Evolutionary conservation across 345 rosid species (phyloP), one percentile per base, ranked within the genome.

Genomic region (Excoecaria agallocha): DNA sequence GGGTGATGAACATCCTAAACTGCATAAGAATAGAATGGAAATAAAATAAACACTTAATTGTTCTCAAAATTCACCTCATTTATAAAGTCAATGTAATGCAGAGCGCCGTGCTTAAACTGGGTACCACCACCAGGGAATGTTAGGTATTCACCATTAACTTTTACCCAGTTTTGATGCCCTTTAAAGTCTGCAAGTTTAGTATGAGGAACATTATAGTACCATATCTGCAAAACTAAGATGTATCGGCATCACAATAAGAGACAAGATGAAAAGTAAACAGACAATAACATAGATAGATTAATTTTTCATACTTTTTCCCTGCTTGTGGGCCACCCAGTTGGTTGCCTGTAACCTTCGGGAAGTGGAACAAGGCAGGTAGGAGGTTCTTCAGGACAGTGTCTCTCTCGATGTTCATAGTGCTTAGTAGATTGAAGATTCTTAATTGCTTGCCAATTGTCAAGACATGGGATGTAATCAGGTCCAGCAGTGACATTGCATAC

Each of bases 101-200:
- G 90, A 82, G 97, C 94, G 69, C 98, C 98, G 43, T 89, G 86
- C 86, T 84, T 91, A 84, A 95, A 95, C 76, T 95, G 98, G 81
- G 99, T 95, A 81, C 99, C 98, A 63, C 98, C 98, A 70, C 99
- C 98, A 46, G 99, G 99, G 79, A 95, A 93, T 73, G 97, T 93
- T 64, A 95, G 92, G 83, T 85, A 95, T 79, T 93, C 97, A 67
- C 99, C 99, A 16, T 80, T 74, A 35, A 95, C 90, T 85, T 95
- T 95, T 69, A 95, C 98, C 99, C 99, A 95, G 74, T 95, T 95
- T 76, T 95, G 98, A 86, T 95, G 97, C 59, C 98, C 99, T 87
- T 95, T 93, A 69, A 86, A n/a, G 79, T 84, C 76, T 22, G 94
- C 98, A 78, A 95, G 96, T 82, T 93, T 90, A 60, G 96, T 89